Percentiles rank a stretch among this genome's conserved stretches.
Conservation (phyloP, 2,329 filamentous ascomycete genomes). For the Fusarium sp. region DNA sequence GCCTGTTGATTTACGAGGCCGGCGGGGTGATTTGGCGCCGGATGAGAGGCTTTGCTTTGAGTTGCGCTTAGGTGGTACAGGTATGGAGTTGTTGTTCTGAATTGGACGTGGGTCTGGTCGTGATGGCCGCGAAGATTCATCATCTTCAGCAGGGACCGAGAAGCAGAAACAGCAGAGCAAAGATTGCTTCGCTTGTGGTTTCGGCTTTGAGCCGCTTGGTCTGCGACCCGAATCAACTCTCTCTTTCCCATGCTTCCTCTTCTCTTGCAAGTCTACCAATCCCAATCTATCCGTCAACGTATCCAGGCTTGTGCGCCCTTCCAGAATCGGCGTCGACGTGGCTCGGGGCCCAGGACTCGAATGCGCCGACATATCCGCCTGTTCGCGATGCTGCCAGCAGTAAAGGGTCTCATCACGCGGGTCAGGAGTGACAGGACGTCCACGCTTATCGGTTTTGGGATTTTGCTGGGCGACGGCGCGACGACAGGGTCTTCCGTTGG, state of each 20-base stretch:
- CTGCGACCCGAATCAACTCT: constrained; percentile 42
- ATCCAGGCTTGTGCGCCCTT: constrained; percentile 82
- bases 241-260: constrained; percentile 45
- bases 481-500: constrained; percentile 84
- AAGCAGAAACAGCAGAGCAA: constrained; percentile 64
- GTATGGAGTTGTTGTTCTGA: constrained; percentile 51
- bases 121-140: constrained; percentile 53
- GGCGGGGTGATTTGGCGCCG: constrained; percentile 48
- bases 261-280: constrained; percentile 72
- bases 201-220: constrained; percentile 34
- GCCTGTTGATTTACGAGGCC: constrained; percentile 48
- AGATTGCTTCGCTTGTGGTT: constrained; percentile 45
- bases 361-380: constrained; percentile 68
- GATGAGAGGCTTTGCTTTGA: constrained; percentile 44
- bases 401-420: constrained; percentile 74
- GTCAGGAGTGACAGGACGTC: constrained; percentile 54
- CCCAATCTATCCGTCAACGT: constrained; percentile 85
- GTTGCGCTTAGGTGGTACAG: constrained; percentile 33
- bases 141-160: constrained; percentile 60
- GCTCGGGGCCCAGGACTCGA: constrained; percentile 60
- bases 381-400: constrained; percentile 96
- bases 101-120: constrained; percentile 62
- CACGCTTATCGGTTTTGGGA: constrained; percentile 26
- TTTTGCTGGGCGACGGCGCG: constrained; percentile 67
- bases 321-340: constrained; percentile 65